Percentiles rank a stretch among this genome's conserved stretches.
Evolutionary conservation across 768 basidiomycete genomes (phyloP).

Genomic region (Roridomyces roridus): DNA sequence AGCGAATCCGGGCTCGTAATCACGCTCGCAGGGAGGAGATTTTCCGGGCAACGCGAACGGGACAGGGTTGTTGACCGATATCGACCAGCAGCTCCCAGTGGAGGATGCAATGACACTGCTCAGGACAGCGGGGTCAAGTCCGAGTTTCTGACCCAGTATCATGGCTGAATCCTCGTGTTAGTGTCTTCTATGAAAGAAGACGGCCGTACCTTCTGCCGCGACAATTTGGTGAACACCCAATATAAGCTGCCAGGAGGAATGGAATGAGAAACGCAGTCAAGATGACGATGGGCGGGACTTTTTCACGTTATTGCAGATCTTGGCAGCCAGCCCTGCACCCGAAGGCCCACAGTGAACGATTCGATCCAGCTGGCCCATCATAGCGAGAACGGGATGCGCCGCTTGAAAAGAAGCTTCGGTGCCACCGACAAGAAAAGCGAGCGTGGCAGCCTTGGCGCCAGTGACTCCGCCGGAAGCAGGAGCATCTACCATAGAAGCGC

Average conservation of each 20-base stretch:
- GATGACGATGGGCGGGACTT: conserved; percentile 31
- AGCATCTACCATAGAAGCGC: conserved; percentile 87
- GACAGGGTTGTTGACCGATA: conserved; percentile 88
- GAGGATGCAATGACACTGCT: conserved; percentile 87
- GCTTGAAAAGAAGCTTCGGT: conserved; percentile 59
- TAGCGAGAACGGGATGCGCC: conserved; percentile 63
- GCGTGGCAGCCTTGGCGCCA: conserved; percentile 85
- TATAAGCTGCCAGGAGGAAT: conserved; percentile 51
- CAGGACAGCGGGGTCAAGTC: conserved; percentile 76
- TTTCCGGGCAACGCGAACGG: conserved; percentile 72
- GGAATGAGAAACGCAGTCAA: conserved; percentile 18
- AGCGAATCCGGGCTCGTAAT: conserved; percentile 90
- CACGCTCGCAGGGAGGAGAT: conserved; percentile 81
- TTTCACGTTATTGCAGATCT: conserved; percentile 87
- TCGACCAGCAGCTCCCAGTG: conserved; percentile 85
- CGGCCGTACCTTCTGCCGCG: conserved; percentile 74
- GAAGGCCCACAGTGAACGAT: conserved; percentile 86
- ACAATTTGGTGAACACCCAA: conserved; percentile 84
- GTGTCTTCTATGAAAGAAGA: no score
- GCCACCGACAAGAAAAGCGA: conserved; percentile 94
- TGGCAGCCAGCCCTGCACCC: conserved; percentile 84
- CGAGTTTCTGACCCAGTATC: conserved; percentile 84
- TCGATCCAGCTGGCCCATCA: conserved; percentile 71
- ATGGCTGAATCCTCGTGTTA: conserved; percentile 53
- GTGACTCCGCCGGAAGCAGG: conserved; percentile 93